Percentiles rank a stretch among this genome's conserved stretches.
Conservation (phyloP, 306 rosid species). For the Notholithocarpus densiflorus region DNA sequence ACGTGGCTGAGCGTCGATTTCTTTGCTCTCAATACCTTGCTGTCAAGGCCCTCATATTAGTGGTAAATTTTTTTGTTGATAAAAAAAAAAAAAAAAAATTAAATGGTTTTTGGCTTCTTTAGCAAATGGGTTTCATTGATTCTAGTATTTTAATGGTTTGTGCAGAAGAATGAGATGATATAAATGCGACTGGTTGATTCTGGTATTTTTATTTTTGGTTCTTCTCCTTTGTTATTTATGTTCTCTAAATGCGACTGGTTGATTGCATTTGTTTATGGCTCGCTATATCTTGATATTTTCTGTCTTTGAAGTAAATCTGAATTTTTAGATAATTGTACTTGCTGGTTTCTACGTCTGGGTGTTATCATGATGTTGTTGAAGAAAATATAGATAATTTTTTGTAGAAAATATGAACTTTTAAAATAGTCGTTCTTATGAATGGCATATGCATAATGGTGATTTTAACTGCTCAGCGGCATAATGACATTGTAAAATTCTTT, state of each 20-base stretch:
- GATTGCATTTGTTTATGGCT: not conserved
- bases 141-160: too few species aligned
- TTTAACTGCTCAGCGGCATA: not conserved
- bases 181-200: too few species aligned
- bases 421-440: constrained; percentile 5
- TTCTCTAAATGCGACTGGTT: not conserved
- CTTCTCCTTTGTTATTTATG: too few species aligned
- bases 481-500: constrained; percentile 14
- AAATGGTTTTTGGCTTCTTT: too few species aligned
- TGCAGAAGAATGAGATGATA: too few species aligned
- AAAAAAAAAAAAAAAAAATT: too few species aligned
- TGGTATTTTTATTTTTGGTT: too few species aligned
- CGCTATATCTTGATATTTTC: not conserved
- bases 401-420: constrained; percentile 6
- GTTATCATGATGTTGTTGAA: not conserved
- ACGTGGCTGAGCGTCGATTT: too few species aligned
- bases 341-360: not conserved
- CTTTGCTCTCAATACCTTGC: too few species aligned
- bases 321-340: not conserved
- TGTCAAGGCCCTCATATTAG: too few species aligned
- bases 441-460: not conserved
- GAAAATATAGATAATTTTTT: not conserved
- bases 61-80: too few species aligned
- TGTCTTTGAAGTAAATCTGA: not conserved
- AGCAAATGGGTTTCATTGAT: too few species aligned